Percentiles rank a stretch among this genome's conserved stretches.
These are phyloP conservation scores for Lactarius evosmus DNA, from an alignment of 768 basidiomycete species.

Conservation along the genomic window DNA sequence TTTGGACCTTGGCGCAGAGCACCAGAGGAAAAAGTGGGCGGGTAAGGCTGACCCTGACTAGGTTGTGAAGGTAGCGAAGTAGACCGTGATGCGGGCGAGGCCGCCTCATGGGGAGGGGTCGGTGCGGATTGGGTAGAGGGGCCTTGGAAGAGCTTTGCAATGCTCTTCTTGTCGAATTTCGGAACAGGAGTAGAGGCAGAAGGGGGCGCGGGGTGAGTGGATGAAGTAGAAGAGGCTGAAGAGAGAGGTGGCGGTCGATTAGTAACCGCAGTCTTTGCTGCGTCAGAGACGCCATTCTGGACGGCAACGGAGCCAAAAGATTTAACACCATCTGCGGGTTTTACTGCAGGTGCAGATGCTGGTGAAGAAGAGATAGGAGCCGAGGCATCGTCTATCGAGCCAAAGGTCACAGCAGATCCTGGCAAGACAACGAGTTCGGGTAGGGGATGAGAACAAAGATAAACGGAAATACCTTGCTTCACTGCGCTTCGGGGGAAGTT, in stretches of 20 bases:
- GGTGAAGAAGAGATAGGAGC: conserved; percentile 83
- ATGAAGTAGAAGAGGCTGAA: conserved; percentile 35
- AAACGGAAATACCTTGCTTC: conserved; percentile 54
- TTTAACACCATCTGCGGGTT: conserved; percentile 64
- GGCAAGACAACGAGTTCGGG: conserved; percentile 19
- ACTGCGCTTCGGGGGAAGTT: conserved; percentile 62
- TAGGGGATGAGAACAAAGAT: neutral
- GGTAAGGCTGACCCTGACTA: conserved; percentile 17
- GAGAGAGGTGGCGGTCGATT: conserved; percentile 30
- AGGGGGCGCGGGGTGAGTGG: conserved; percentile 28
- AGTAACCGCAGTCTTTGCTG: conserved; percentile 24
- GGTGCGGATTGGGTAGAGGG: conserved; percentile 31
- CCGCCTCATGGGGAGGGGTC: conserved; percentile 29
- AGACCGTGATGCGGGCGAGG: conserved; percentile 47
- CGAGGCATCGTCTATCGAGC: conserved; percentile 79
- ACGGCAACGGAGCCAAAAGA: conserved; percentile 72
- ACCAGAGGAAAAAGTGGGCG: conserved; percentile 18
- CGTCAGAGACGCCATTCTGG: conserved; percentile 40
- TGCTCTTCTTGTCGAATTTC: conserved; percentile 46
- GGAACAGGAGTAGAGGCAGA: conserved; percentile 32
- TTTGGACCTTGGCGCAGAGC: conserved; percentile 26
- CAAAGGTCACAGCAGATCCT: conserved; percentile 80
- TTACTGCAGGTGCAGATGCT: conserved; percentile 58
- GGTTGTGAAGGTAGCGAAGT: conserved; percentile 48
- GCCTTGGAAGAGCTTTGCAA: conserved; percentile 61